phyloP scores from a whole-genome alignment of 2,329 filamentous ascomycete genomes.

The Venturia pyrina region DNA sequence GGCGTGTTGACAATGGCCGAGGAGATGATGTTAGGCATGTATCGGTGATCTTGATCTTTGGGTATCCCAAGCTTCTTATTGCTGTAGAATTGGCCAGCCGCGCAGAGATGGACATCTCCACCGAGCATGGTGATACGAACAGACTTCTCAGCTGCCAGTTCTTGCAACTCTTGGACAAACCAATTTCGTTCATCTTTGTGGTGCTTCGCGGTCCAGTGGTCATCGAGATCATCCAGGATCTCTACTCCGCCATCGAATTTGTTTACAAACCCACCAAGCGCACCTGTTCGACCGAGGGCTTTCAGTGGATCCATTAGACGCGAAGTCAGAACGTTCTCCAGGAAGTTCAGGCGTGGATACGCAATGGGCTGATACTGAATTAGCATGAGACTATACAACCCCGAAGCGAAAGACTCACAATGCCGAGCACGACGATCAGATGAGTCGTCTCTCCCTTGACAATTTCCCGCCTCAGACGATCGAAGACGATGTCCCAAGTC shows the following conservation, averaged over 20 bases:
- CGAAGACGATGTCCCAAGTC: conserved; percentile 79
- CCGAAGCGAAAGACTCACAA: conserved; percentile 36
- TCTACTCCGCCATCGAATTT: conserved; percentile 87
- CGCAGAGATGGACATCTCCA: conserved; percentile 88
- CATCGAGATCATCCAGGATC: conserved; percentile 83
- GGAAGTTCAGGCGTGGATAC: conserved; percentile 41
- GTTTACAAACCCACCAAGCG: conserved; percentile 73
- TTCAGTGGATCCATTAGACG: conserved; percentile 82
- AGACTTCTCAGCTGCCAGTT: conserved; percentile 85
- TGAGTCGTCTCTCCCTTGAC: conserved; percentile 79
- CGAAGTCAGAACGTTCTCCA: conserved; percentile 67
- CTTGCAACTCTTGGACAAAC: conserved; percentile 83
- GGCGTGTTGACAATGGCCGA: conserved; percentile 92
- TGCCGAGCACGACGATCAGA: conserved; percentile 74
- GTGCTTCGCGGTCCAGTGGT: conserved; percentile 94
- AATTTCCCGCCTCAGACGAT: conserved; percentile 74
- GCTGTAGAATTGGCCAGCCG: conserved; percentile 89
- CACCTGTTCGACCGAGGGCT: conserved; percentile 69
- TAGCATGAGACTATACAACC: not conserved
- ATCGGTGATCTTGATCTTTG: conserved; percentile 87
- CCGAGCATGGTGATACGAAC: conserved; percentile 85
- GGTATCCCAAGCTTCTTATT: conserved; percentile 72
- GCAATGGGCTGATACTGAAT: conserved; percentile 28
- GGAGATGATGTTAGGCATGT: conserved; percentile 93
- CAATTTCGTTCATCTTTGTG: conserved; percentile 85